phyloP scores from a whole-genome alignment of 2,329 filamentous ascomycete species.

The Paraphoma sp. region DNA sequence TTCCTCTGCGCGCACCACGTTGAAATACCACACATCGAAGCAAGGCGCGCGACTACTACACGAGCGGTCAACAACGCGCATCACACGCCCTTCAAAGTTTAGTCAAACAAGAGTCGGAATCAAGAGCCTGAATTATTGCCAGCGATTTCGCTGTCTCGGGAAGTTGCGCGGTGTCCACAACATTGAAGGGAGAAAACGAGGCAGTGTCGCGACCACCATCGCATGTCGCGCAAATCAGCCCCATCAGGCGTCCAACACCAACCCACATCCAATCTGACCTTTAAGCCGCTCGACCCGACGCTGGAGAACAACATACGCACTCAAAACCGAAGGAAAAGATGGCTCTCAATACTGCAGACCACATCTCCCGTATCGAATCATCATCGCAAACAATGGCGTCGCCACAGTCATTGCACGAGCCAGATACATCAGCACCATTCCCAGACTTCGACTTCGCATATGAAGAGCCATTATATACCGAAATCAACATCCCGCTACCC shows the following conservation, averaged over 20 bases:
- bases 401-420: not conserved
- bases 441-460: constrained; percentile 5
- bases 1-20: not conserved
- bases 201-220: not conserved
- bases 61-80: too few relatives aligned
- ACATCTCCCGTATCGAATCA: not conserved
- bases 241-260: not conserved
- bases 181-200: not conserved
- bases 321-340: not conserved
- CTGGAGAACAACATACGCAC: too few relatives aligned
- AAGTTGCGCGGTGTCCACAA: not conserved
- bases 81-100: not conserved
- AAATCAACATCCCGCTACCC: constrained; percentile 44
- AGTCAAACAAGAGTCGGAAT: not conserved
- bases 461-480: constrained; percentile 39
- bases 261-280: not conserved
- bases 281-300: too few relatives aligned
- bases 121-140: not conserved
- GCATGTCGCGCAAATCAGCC: not conserved
- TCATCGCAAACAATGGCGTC: not conserved
- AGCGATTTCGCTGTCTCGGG: too few relatives aligned
- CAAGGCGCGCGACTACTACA: too few relatives aligned
- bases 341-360: not conserved
- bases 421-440: not conserved
- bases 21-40: not conserved